Percentiles rank a stretch among this genome's conserved stretches.
Conservation (phyloP, 148 eudicot genomes). For the Cornus florida region DNA sequence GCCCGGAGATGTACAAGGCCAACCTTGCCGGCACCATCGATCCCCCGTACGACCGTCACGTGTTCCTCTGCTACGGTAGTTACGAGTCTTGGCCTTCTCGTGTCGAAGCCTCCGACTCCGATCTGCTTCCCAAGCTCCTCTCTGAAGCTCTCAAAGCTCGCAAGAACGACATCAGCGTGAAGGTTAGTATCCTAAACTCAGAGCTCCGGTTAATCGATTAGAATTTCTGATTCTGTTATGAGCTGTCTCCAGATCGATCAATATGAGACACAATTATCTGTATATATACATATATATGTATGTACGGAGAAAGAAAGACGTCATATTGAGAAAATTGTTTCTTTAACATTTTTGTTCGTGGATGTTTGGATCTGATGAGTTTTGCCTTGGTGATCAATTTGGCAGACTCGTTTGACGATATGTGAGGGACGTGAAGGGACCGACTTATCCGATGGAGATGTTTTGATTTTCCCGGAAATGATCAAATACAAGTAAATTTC, state of each 20-base stretch:
- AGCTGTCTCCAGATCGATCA: background rate
- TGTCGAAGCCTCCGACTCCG: conserved; percentile 62
- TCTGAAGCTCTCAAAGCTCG: conserved; percentile 56
- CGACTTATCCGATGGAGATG: conserved; percentile 71
- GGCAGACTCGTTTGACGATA: conserved; percentile 80
- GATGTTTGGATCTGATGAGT: conserved; percentile 5
- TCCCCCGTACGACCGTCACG: conserved; percentile 56
- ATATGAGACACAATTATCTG: background rate
- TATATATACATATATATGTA: background rate
- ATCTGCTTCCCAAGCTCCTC: conserved; percentile 71
- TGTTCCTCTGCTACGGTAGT: conserved; percentile 69
- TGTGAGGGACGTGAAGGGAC: conserved; percentile 57
- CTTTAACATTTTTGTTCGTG: background rate
- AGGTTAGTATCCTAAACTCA: conserved; percentile 22
- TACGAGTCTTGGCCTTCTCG: conserved; percentile 64
- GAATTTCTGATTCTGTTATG: background rate
- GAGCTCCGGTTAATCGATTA: background rate
- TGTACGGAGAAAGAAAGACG: background rate
- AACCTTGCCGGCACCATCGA: conserved; percentile 55
- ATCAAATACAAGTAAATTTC: conserved; percentile 63
- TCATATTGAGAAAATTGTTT: too few species aligned
- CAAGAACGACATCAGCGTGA: conserved; percentile 47
- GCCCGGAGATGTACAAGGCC: conserved; percentile 59
- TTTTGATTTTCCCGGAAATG: conserved; percentile 91
- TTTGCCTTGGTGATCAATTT: conserved; percentile 7